Conservation (phyloP, 2,329 filamentous ascomycete species). For the Dothiorella sarmentorum region DNA sequence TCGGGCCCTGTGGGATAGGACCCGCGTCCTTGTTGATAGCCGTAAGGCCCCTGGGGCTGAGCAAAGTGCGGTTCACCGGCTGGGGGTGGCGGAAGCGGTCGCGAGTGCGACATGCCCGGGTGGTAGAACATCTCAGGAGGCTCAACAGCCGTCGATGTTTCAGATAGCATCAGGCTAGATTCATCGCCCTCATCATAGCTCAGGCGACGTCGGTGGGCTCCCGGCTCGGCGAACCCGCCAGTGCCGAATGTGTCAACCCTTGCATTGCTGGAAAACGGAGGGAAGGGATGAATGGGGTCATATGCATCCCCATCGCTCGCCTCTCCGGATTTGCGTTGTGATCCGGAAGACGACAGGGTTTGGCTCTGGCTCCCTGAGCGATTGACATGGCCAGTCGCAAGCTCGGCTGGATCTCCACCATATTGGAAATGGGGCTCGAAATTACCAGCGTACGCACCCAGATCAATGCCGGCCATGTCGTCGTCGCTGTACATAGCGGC, state of each 20-base stretch:
- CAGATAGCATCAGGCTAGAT: conserved; percentile 45
- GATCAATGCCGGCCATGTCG: conserved; percentile 68
- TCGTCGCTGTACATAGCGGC: conserved; percentile 62
- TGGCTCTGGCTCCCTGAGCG: conserved; percentile 32
- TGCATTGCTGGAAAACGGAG: conserved; percentile 56
- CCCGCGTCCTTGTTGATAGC: conserved; percentile 28
- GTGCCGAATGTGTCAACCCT: conserved; percentile 84
- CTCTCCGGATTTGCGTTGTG: conserved; percentile 43
- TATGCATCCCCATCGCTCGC: conserved; percentile 46
- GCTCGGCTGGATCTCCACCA: conserved; percentile 48
- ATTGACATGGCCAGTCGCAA: conserved; percentile 34
- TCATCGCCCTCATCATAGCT: conserved; percentile 96
- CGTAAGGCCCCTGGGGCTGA: conserved; percentile 58
- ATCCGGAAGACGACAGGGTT: conserved; percentile 43
- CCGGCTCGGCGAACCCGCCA: conserved; percentile 79
- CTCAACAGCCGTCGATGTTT: conserved; percentile 48
- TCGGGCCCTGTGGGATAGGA: conserved; percentile 31
- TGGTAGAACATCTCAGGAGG: conserved; percentile 93
- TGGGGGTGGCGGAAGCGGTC: conserved; percentile 62
- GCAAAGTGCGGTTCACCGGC: conserved; percentile 49
- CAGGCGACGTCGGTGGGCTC: conserved; percentile 58
- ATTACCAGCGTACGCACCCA: conserved; percentile 71
- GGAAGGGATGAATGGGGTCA: conserved; percentile 56
- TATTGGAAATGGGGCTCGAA: conserved; percentile 62
- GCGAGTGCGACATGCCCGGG: conserved; percentile 62